Conservation (phyloP, 352 stramenopile species). For the Phytophthora ramorum region DNA sequence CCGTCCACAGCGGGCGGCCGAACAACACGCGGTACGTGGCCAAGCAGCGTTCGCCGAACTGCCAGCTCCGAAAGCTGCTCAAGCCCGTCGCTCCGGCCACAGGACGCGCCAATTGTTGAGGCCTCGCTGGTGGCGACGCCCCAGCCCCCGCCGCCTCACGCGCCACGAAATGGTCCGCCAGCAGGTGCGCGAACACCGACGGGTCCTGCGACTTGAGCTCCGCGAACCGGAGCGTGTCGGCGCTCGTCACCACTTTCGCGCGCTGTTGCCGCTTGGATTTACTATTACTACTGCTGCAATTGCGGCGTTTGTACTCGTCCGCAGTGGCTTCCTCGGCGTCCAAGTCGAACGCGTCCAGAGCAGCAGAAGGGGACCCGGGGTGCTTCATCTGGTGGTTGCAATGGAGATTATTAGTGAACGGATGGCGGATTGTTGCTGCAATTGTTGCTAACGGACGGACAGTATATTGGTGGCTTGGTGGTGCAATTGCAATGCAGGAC, state of each 20-base stretch:
- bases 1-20: slow-evolving; percentile 37
- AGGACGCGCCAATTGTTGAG: slow-evolving; percentile 13
- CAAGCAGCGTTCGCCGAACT: slow-evolving; percentile 37
- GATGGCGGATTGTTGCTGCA: background rate
- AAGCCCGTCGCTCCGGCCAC: slow-evolving; percentile 38
- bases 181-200: slow-evolving; percentile 27
- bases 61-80: slow-evolving; percentile 32
- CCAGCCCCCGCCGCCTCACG: slow-evolving; percentile 2
- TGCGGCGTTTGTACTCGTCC: slow-evolving; percentile 19
- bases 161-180: slow-evolving; percentile 41
- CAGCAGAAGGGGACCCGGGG: background rate
- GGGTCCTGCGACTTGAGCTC: slow-evolving; percentile 29
- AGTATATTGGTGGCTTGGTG: background rate
- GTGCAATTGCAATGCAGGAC: slow-evolving; percentile 15
- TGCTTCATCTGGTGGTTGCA: slow-evolving; percentile 17
- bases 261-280: slow-evolving; percentile 18
- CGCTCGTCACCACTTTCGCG: background rate
- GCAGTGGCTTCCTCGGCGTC: background rate
- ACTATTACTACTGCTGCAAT: background rate
- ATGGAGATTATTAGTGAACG: background rate
- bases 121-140: slow-evolving; percentile 1
- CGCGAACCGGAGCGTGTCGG: slow-evolving; percentile 16
- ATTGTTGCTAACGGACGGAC: background rate
- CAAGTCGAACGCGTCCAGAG: slow-evolving; percentile 15
- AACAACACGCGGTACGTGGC: slow-evolving; percentile 62